These are phyloP conservation scores for Rhynchospora pubera DNA, from an alignment of 176 grass and related monocot species.

Conservation along the genomic window DNA sequence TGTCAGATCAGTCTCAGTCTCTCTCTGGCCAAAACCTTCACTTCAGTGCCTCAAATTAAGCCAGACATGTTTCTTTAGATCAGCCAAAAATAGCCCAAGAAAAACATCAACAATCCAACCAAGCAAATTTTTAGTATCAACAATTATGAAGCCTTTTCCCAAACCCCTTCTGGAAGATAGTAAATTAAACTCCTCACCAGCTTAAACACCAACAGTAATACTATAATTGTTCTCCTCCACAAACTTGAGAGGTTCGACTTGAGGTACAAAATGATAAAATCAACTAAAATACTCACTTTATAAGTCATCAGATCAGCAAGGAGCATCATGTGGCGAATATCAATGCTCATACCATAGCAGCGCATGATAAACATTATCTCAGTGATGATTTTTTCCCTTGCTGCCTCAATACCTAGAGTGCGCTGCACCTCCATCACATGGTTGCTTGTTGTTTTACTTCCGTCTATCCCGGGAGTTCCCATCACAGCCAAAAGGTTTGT, in stretches of 20 bases:
- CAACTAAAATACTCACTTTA: constrained; percentile 39
- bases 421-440: constrained; percentile 73
- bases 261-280: not conserved
- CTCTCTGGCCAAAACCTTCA: not conserved
- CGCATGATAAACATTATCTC: constrained; percentile 73
- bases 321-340: constrained; percentile 94
- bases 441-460: constrained; percentile 64
- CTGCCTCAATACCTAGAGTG: constrained; percentile 84
- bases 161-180: not conserved
- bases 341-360: constrained; percentile 77
- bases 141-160: not conserved
- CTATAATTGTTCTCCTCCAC: not conserved
- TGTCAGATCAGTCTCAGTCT: not conserved
- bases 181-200: not conserved
- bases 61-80: not conserved
- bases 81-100: not conserved
- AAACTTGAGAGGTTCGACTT: not conserved
- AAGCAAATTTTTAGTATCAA: not conserved
- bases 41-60: not conserved
- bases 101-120: not conserved
- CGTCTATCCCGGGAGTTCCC: constrained; percentile 73
- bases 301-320: constrained; percentile 98
- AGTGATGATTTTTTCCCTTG: constrained; percentile 66
- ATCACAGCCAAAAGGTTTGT: constrained; percentile 89
- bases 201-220: not conserved